Conservation (phyloP, 1,284 basidiomycete genomes). For the Malassezia japonica region DNA sequence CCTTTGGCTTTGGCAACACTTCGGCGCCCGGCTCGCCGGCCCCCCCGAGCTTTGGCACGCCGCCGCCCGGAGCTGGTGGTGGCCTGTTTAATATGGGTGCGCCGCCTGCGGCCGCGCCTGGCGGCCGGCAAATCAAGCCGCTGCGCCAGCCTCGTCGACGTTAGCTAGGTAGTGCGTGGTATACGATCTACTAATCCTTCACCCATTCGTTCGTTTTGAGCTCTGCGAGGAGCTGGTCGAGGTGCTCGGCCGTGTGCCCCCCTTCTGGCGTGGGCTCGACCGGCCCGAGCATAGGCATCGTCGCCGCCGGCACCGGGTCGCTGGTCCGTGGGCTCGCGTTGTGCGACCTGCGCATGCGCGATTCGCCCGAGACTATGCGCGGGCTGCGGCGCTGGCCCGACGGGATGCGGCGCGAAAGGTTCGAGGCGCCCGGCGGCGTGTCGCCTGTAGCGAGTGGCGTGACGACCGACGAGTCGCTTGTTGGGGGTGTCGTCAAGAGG, state of each 20-base stretch:
- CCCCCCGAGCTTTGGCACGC: slow-evolving; percentile 12
- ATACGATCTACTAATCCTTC: not conserved
- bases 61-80: slow-evolving; percentile 8
- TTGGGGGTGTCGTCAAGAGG: not conserved
- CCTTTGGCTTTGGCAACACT: slow-evolving; percentile 1
- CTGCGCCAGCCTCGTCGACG: slow-evolving; percentile 20
- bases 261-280: not conserved
- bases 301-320: too few species aligned
- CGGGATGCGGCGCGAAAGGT: not conserved
- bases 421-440: not conserved
- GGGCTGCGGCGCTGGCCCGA: not conserved
- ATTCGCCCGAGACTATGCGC: too few species aligned
- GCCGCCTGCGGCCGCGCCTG: slow-evolving; percentile 19
- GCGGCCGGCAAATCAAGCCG: slow-evolving; percentile 33
- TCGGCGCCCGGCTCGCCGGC: slow-evolving; percentile 14
- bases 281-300: too few species aligned
- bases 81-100: slow-evolving; percentile 31
- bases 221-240: slow-evolving; percentile 5
- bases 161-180: not conserved
- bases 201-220: slow-evolving; percentile 4
- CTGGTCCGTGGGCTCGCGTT: too few species aligned
- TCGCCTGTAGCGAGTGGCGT: not conserved
- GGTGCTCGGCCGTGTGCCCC: not conserved
- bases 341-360: too few species aligned
- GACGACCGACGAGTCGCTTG: not conserved